Base-by-base conservation (phyloP, 345 rosid species). In the Theobroma cacao region DNA sequence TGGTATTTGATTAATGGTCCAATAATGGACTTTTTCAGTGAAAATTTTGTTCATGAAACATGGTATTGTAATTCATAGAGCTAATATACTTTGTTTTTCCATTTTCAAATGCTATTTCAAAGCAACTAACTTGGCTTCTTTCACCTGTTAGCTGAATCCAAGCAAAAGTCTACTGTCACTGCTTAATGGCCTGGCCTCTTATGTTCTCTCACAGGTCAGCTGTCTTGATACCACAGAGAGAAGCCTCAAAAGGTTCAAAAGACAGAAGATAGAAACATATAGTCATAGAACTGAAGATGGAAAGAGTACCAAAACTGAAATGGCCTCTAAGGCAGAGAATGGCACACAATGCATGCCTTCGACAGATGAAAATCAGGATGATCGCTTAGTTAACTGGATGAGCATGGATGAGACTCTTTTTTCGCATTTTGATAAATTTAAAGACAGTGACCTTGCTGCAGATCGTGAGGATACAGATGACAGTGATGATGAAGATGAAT, bases 341-440 rank as follows among this genome's bases (percentile, higher is more conserved):
- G 84, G 30, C 8, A 24, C 36, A 34, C 71, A 59, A 31, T 18
- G 52, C 69, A 28, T 48, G 40, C 62, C 24, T 31, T 12, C 56
- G 0, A 63, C 47, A 17, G 80, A 75, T 71, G 60, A 60, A 76
- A 79, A 61, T 61, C 58, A 20, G 5, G 72, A 77, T 40, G 78
- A 66, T 69, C 71, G 30, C 31, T 64, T 88, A 38, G 87, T 88
- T 65, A 84, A 77, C 76, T 84, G 90, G 90, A 88, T 86, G 85
- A 82, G 81, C 83, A 75, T 63, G 77, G 84, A 83, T 73, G 87
- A 84, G 7, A 74, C 81, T 24, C 77, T 48, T 62, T 71, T 84
- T 78, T 74, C 53, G 77, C 75, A 68, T 64, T 68, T 20, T 71
- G 84, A 81, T 63, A 78, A 78, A 28, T 20, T 40, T 15, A 84